phyloP scores from a whole-genome alignment of 2,329 filamentous ascomycete genomes.

The Calonectria fujianensis region DNA sequence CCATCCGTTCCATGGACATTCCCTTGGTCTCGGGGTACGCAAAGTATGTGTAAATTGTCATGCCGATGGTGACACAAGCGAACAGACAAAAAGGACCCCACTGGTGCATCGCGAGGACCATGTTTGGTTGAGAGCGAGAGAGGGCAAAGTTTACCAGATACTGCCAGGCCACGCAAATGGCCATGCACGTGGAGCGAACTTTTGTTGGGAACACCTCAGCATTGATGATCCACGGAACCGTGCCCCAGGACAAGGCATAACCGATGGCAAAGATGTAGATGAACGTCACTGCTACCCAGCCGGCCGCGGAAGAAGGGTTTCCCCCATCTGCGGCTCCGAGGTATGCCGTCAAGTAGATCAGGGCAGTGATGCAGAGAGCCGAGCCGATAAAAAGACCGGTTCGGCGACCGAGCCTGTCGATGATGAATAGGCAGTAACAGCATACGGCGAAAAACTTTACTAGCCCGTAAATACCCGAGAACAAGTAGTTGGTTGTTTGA shows the following conservation, averaged over 20 bases:
- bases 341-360: constrained; percentile 34
- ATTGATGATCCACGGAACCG: constrained; percentile 38
- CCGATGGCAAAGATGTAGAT: constrained; percentile 40
- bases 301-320: constrained; percentile 24
- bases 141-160: constrained; percentile 39
- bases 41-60: constrained; percentile 35
- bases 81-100: constrained; percentile 38
- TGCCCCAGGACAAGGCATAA: constrained; percentile 37
- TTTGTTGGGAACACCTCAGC: constrained; percentile 35
- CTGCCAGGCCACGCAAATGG: constrained; percentile 37
- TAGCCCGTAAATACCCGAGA: constrained; percentile 37
- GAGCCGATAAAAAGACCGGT: constrained; percentile 31
- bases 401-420: constrained; percentile 35
- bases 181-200: constrained; percentile 38
- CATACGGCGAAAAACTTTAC: constrained; percentile 33
- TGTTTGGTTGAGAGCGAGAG: constrained; percentile 32
- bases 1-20: constrained; percentile 29
- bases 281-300: constrained; percentile 34
- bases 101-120: constrained; percentile 36
- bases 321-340: constrained; percentile 29
- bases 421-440: constrained; percentile 33
- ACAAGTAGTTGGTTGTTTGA: constrained; percentile 29
- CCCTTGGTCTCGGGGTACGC: constrained; percentile 32
- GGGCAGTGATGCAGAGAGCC: constrained; percentile 24
- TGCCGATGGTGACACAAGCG: constrained; percentile 10